Percentiles rank a stretch among this genome's conserved stretches.
Evolutionary conservation across 75 land plant genomes (phyloP).

Genomic region (Chamaecyparis obtusa): DNA sequence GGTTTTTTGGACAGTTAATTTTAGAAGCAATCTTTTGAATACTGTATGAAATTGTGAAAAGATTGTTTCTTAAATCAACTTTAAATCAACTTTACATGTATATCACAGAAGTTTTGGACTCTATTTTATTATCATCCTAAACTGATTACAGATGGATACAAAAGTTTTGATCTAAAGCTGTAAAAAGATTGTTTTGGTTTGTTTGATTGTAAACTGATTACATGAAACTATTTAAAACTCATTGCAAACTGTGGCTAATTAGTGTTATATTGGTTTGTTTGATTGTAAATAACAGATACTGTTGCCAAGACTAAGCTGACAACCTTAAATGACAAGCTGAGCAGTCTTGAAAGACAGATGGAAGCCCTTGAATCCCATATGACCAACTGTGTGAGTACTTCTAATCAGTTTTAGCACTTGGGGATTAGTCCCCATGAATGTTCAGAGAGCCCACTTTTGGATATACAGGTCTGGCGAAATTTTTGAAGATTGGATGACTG

Average conservation of each 20-base stretch:
- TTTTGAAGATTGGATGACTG: not conserved
- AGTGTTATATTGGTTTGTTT: not conserved
- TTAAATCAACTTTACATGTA: too few relatives aligned
- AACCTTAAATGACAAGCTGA: conserved; percentile 2
- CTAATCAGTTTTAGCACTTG: conserved; percentile 6
- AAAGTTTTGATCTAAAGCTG: too few relatives aligned
- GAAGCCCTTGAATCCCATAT: conserved; percentile 4
- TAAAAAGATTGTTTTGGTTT: not conserved
- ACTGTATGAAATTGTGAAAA: too few relatives aligned
- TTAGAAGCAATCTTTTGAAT: too few relatives aligned
- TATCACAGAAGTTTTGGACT: too few relatives aligned
- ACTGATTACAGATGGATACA: too few relatives aligned
- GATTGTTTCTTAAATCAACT: too few relatives aligned
- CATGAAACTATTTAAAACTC: too few relatives aligned
- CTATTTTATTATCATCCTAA: too few relatives aligned
- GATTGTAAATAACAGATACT: not conserved
- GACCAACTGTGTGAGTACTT: not conserved
- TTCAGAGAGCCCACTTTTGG: not conserved
- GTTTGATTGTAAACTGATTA: too few relatives aligned
- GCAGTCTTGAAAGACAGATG: conserved; percentile 2
- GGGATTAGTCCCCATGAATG: not conserved
- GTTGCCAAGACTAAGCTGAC: not conserved
- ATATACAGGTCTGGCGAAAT: not conserved
- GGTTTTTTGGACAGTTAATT: too few relatives aligned
- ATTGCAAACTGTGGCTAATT: not conserved